phyloP scores from a whole-genome alignment of 768 basidiomycete species.

The Trametes maxima region DNA sequence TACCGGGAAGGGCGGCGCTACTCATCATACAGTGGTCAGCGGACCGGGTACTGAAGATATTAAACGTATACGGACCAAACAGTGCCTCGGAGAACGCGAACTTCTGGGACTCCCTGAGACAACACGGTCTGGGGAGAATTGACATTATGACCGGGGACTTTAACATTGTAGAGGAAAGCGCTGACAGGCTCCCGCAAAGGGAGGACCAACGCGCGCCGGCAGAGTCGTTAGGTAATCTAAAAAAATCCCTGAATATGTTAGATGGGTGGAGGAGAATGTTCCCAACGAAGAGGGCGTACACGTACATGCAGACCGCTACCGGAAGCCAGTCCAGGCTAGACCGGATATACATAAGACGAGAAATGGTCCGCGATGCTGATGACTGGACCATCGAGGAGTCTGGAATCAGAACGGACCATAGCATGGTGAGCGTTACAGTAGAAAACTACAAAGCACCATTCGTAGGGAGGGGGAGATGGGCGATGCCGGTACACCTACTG shows the following conservation, averaged over 20 bases:
- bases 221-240: not conserved
- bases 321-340: not conserved
- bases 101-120: not conserved
- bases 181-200: not conserved
- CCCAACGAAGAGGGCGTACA: not conserved
- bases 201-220: not conserved
- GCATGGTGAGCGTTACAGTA: not conserved
- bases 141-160: slow-evolving; percentile 19
- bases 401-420: not conserved
- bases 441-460: not conserved
- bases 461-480: slow-evolving; percentile 16
- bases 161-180: slow-evolving; percentile 39
- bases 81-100: not conserved
- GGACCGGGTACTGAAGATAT: not conserved
- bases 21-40: not conserved
- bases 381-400: not conserved
- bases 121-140: not conserved
- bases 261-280: not conserved
- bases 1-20: not conserved
- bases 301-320: not conserved
- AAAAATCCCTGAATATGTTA: not conserved
- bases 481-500: not conserved
- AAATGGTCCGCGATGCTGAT: not conserved
- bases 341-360: not conserved
- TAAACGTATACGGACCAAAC: not conserved